Evolutionary conservation across 2,329 filamentous ascomycete species (phyloP), one percentile per base, ranked within the genome.

Genomic region (Aspergillus terreus): DNA sequence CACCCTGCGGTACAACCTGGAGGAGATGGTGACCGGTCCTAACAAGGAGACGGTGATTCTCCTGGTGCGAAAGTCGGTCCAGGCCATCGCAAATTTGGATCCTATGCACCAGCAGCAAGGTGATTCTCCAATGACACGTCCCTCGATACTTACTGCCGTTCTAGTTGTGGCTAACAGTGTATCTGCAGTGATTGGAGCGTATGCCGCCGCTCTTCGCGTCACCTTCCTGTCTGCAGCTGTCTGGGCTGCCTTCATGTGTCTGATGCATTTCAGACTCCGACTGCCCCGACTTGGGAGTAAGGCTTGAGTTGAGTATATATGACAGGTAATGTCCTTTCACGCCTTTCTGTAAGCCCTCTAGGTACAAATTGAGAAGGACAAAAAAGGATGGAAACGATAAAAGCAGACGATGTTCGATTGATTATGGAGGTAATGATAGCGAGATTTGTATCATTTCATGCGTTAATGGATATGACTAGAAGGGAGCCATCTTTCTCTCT

Each of bases 1-100:
- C 61, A 78, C 82, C 1, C 72, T 92, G 47, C 70, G 81, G 7
- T 71, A 76, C 15, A 85, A 84, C 58, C 76, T 92, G 4, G 69
- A 80, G 4, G 56, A 65, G 10, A 77, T 80, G 32, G 84, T 92
- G 7, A 76, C 75, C 0, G 85, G 83, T 0, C 73, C 75, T 0
- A 74, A 83, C 21, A 87, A 84, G 62, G 74, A 76, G 0, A 71
- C 77, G 44, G 72, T 78, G 36, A 79, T 81, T 51, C 55, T 69
- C n/a, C 68, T 70, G 12, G 78, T 79, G 17, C 75, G 78, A 41
- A 76, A 76, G 58, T 79, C 78, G 3, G 76, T 81, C 23, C 71
- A 71, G 27, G 73, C 74, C 19, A 78, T 81, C 49, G 61, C 64
- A n/a, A 63, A 71, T 3, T 62, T 81, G 23, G 71, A 76, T 51